Evolutionary conservation across 2,329 filamentous ascomycete genomes (phyloP), one percentile per base, ranked within the genome.

Genomic region (Emmonsia crescens): DNA sequence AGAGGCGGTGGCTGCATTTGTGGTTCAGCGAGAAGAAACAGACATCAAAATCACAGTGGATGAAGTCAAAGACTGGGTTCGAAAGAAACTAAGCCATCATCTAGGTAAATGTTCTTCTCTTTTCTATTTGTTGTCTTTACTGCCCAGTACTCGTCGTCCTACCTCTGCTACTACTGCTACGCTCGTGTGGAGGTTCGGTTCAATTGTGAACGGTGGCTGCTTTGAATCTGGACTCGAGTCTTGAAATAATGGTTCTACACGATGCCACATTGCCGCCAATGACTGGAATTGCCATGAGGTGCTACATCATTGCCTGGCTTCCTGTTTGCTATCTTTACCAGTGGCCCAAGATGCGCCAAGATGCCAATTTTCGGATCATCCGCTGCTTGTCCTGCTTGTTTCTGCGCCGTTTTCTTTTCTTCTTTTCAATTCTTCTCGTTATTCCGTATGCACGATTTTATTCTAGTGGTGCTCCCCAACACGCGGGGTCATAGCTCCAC

Each of bases 1-100:
- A 1, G 94, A 99, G 77, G 84, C 84, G 1, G 92, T 97, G 0
- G 89, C 85, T 4, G 92, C 89, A 0, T 96, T 96, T 72, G 79
- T 96, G 5, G 81, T 94, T 5, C 74, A 79, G 61, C 78, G 75
- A 64, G 67, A 73, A 38, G 60, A 79, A 38, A 73, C 68, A 19
- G 73, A 72, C 9, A 74, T 76, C 46, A 70, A 63, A 61, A 69
- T 91, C 12, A 82, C 78, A 1, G 79, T 79, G 57, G 80, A 86
- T 0, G 81, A 83, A 38, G 79, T 96, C 0, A 82, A 84, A 69
- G 74, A 76, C 0, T 96, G 89, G 89, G 91, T 96, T 2, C 77
- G 82, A 56, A 77, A 80, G 61, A 83, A 81, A 57, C 73, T 97
- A 64, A 85, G 84, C 66, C 89, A 93, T 74, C 84, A 96, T 71